A percentile compares a stretch with the other conserved stretches of the same genome.
Conservation (phyloP, 495 filamentous ascomycete species). For the Lindgomyces ingoldianus region DNA sequence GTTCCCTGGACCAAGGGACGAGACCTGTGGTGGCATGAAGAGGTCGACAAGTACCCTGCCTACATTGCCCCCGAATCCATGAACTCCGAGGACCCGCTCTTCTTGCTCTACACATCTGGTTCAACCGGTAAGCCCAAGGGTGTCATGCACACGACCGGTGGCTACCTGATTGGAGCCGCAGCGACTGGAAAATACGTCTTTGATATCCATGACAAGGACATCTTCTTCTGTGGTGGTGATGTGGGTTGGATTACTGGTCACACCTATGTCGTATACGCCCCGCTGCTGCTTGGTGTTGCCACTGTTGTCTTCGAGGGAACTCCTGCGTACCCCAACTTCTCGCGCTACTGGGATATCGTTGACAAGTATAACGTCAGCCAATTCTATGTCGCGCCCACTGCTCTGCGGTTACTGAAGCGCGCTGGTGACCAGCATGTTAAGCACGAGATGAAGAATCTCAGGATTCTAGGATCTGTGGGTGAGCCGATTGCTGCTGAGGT, state of each 20-base stretch:
- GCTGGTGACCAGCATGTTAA: conserved; percentile 91
- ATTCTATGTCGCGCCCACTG: conserved; percentile 98
- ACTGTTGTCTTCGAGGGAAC: conserved; percentile 99
- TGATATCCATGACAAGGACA: conserved; percentile 91
- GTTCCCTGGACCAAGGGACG: conserved; percentile 86
- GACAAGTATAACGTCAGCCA: conserved; percentile 93
- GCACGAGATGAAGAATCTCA: conserved; percentile 81
- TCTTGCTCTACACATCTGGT: conserved; percentile 96
- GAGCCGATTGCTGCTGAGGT: conserved; percentile 98
- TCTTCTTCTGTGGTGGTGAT: conserved; percentile 96
- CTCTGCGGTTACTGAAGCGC: conserved; percentile 87
- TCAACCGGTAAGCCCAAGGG: conserved; percentile 99
- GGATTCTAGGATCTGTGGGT: conserved; percentile 93
- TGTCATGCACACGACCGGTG: conserved; percentile 96
- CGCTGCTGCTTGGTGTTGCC: conserved; percentile 84
- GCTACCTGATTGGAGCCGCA: conserved; percentile 90
- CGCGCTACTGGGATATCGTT: conserved; percentile 97
- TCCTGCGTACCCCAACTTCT: conserved; percentile 96
- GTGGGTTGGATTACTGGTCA: conserved; percentile 99
- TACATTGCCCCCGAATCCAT: conserved; percentile 87
- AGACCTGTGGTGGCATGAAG: conserved; percentile 98
- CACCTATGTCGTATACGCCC: conserved; percentile 97
- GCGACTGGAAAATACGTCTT: conserved; percentile 97
- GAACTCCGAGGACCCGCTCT: conserved; percentile 92
- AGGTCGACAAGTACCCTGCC: conserved; percentile 89